Base-by-base conservation (phyloP, 495 filamentous ascomycete species). In the Aspergillus saccharolyticus region DNA sequence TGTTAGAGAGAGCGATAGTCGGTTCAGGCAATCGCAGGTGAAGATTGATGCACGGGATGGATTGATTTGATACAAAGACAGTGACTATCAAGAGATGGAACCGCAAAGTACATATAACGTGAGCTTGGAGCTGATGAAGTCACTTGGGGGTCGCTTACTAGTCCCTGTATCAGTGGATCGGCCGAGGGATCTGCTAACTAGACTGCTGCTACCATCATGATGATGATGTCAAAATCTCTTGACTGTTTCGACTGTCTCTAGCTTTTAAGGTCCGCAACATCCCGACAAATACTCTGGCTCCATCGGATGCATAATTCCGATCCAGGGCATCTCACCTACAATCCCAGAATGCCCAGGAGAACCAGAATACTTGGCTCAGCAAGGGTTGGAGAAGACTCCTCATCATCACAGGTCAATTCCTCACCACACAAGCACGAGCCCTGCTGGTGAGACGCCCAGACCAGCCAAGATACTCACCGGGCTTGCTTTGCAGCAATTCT, bases 341-440 rank as follows among this genome's bases (percentile, higher is more conserved):
- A 16, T 7, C 21, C n/a, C n/a, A n/a, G n/a, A n/a, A n/a, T 46
- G 24, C 58, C 52, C 56, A 44, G 55, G 53, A 24, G 42, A 59
- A 44, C 57, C 51, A 62, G 59, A 62, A 65, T 65, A 59, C 63
- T 65, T 65, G 63, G 63, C 63, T 43, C 44, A 63, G 63, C 55
- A 65, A 60, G 59, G 58, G 56, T 57, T 53, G 12, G 33, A 39
- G 10, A 39, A 12, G 33, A 39, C 33, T 39, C 33, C 7, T 39
- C 28, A 58, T 39, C 18, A 51, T 39, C 33, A 39, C 33, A 15
- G 33, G 33, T 39, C 33, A 39, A 39, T 9, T 12, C 33, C 33
- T 39, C 33, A 39, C 7, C 33, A 15, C 33, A 2, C 7, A 5
- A 39, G 33, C 33, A 39, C 33, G 33, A 39, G 33, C 33, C 33